phyloP scores from a whole-genome alignment of 805 yeast species.

The Metschnikowia continentalis region DNA sequence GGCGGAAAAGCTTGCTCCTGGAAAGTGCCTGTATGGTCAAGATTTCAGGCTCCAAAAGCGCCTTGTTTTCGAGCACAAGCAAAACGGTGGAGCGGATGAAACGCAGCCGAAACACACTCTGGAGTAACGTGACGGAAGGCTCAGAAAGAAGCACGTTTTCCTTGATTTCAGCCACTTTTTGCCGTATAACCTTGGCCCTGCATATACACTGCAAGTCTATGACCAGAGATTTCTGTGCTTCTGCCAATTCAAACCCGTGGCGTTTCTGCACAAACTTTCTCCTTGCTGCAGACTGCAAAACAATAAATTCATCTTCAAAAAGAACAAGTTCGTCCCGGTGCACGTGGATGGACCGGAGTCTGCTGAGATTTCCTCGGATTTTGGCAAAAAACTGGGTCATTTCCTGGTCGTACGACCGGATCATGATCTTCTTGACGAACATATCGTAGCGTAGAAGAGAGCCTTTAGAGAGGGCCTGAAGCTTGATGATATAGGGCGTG shows the following conservation, averaged over 20 bases:
- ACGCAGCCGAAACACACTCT: conserved; percentile 42
- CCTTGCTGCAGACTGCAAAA: conserved; percentile 39
- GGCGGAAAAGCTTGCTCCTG: conserved; percentile 15
- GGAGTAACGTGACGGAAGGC: conserved; percentile 22
- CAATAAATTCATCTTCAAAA: conserved; percentile 29
- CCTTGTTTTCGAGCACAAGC: conserved; percentile 22
- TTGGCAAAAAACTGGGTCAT: conserved; percentile 46
- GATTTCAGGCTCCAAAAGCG: conserved; percentile 20
- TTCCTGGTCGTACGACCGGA: conserved; percentile 53
- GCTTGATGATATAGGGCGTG: conserved; percentile 33
- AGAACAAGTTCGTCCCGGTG: conserved; percentile 32
- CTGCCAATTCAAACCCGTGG: not conserved
- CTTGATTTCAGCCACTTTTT: not conserved
- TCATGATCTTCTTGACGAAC: conserved; percentile 59
- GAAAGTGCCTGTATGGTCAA: conserved; percentile 28
- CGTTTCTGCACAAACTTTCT: conserved; percentile 16
- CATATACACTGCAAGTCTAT: conserved; percentile 5
- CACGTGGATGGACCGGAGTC: conserved; percentile 29
- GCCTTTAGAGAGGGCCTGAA: conserved; percentile 73
- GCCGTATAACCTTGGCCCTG: conserved; percentile 6
- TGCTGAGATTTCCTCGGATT: conserved; percentile 45
- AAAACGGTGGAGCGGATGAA: conserved; percentile 18
- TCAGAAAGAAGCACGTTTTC: not conserved
- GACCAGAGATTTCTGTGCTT: conserved; percentile 1
- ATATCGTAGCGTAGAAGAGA: conserved; percentile 59